Conservation (phyloP, 345 rosid genomes). For the Cardiospermum halicacabum region DNA sequence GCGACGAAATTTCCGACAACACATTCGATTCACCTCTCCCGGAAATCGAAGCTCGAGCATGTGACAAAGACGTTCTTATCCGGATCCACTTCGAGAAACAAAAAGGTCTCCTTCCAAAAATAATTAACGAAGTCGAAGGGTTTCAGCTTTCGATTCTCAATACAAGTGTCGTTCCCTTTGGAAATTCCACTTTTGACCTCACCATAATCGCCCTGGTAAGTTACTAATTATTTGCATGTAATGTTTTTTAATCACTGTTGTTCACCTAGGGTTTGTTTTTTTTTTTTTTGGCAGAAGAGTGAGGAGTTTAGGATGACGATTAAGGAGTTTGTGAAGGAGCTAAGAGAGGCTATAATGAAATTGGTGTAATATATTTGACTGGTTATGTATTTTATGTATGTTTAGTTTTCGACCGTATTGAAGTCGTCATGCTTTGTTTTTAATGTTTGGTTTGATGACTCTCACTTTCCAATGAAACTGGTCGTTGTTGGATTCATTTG, state of each 20-base stretch:
- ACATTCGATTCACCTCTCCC: constrained; percentile 38
- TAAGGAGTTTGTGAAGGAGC: constrained; percentile 43
- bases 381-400: too few relatives aligned
- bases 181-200: constrained; percentile 53
- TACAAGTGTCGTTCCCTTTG: constrained; percentile 56
- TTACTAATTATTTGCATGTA: too few relatives aligned
- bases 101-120: constrained; percentile 37
- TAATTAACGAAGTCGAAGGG: constrained; percentile 46
- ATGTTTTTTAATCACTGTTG: too few relatives aligned
- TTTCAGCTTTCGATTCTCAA: constrained; percentile 45
- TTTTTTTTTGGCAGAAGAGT: constrained; percentile 37
- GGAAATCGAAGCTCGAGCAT: constrained; percentile 61
- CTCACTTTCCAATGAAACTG: background rate
- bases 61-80: constrained; percentile 51
- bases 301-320: constrained; percentile 28
- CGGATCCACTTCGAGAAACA: constrained; percentile 58
- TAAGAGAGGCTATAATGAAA: constrained; percentile 30
- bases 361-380: constrained; percentile 14
- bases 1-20: constrained; percentile 35
- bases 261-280: too few relatives aligned
- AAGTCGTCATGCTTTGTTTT: background rate
- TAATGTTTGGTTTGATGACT: background rate
- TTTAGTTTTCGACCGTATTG: background rate
- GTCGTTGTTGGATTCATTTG: background rate
- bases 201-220: constrained; percentile 65